Base-by-base conservation (phyloP, 192 early-diverging fungal genomes). In the Coemansia sp. region DNA sequence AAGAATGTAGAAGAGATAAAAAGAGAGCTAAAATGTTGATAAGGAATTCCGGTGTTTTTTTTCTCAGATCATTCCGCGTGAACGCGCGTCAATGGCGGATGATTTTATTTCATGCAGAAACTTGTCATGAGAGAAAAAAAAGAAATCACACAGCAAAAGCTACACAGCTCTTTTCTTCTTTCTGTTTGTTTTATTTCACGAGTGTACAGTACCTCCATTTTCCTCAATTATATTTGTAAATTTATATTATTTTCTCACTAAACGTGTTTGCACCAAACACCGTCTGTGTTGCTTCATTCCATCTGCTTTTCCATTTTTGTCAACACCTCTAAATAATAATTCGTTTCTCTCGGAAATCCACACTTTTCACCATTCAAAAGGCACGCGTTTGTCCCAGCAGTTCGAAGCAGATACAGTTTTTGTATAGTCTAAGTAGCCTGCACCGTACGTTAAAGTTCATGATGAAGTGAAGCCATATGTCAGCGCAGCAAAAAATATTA, bases 21-120 rank as follows among this genome's bases (percentile, higher is more conserved):
- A 41, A 17, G n/a, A 48, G 46, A n/a, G n/a, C n/a, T 5, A 40
- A 59, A 40, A 40, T 8, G 39, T 1, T 39, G n/a, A 40, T 4
- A n/a, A 5, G 19, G 55, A 25, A 19, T 56, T 56, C 55, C 19
- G 22, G 7, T 56, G 17, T 41, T 38, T 48, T 48, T 48, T 14
- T 48, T 5, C n/a, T 48, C 46, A 14, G 5, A 38, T 41, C 57
- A 41, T 41, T 56, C n/a, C 57, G 14, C 57, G 39, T 59, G 14
- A 12, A 59, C 57, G 57, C 57, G 57, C 57, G 57, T 59, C 57
- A 41, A 59, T 59, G 57, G 57, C 11, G 55, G 55, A 54, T 66
- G 43, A 5, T 20, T 64, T 63, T 40, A 37, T 37, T 53, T 37
- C 55, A 58, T 32, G 32, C 32, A 32, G 32, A 32, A 32, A 32